A percentile compares a stretch with the other conserved stretches of the same genome.
Conservation (phyloP, 129 eudicot genomes). For the sunflower (Helianthus annuus) region DNA sequence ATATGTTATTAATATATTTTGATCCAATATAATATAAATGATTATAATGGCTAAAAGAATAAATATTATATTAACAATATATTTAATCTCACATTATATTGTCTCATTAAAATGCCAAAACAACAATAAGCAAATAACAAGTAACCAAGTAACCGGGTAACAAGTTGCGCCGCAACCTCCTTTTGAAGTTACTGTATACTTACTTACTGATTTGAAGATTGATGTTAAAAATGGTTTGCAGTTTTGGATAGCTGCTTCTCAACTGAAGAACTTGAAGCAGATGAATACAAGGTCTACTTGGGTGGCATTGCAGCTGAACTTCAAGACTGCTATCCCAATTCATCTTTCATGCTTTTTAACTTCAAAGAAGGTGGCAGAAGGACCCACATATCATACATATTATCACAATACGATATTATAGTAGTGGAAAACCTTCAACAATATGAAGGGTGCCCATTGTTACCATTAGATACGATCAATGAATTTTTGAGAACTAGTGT, state of each 20-base stretch:
- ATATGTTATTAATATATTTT: no score
- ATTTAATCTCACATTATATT: no score
- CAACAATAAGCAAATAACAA: no score
- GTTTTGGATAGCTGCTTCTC: constrained; percentile 76
- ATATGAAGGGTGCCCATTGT: constrained; percentile 59
- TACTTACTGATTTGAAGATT: no score
- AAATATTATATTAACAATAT: no score
- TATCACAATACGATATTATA: constrained; percentile 61
- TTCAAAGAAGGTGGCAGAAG: constrained; percentile 50
- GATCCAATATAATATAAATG: no score
- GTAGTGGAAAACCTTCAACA: constrained; percentile 69
- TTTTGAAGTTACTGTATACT: neutral
- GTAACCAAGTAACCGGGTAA: neutral
- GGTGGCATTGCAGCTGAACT: constrained; percentile 56
- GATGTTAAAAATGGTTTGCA: constrained; percentile 26
- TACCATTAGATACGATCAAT: constrained; percentile 62
- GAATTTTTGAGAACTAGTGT: constrained; percentile 58
- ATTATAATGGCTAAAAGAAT: no score
- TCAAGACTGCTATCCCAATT: constrained; percentile 56
- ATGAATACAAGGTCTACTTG: constrained; percentile 50
- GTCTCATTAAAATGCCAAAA: neutral
- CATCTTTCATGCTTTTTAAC: constrained; percentile 70
- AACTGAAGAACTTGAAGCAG: constrained; percentile 47
- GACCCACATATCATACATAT: constrained; percentile 47
- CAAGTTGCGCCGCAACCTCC: neutral